A percentile compares a stretch with the other conserved stretches of the same genome.
These are phyloP conservation scores for Hypoxylon sp. DNA, from an alignment of 2,329 filamentous ascomycete genomes.

Conservation along the genomic window DNA sequence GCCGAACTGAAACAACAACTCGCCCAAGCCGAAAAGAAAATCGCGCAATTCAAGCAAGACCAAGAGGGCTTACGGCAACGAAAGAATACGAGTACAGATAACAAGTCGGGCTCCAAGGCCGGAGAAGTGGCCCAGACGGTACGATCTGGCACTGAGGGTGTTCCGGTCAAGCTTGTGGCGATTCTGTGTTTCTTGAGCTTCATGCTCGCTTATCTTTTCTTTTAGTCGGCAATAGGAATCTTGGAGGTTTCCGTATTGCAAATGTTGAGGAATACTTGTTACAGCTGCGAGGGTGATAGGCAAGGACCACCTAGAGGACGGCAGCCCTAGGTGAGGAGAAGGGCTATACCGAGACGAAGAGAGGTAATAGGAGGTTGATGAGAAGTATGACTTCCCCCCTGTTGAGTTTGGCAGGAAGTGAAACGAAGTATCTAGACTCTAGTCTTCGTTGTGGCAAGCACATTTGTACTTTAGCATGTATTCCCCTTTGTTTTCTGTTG, in stretches of 20 bases:
- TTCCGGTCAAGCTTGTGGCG: constrained; percentile 88
- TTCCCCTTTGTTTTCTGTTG: constrained; percentile 44
- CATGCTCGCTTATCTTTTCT: constrained; percentile 95
- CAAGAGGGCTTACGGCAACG: constrained; percentile 80
- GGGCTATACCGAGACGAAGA: constrained; percentile 23
- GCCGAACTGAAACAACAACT: constrained; percentile 81
- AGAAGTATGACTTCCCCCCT: constrained; percentile 7
- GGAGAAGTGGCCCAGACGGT: constrained; percentile 68
- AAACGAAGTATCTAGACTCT: constrained; percentile 34
- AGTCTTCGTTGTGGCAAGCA: constrained; percentile 36
- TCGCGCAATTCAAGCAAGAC: constrained; percentile 78
- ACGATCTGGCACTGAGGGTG: constrained; percentile 77
- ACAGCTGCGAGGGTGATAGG: constrained; percentile 12
- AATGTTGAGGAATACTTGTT: constrained; percentile 15
- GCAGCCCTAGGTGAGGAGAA: constrained; percentile 10
- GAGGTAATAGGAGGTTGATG: constrained; percentile 27
- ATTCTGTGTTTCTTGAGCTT: constrained; percentile 90
- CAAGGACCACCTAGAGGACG: constrained; percentile 13
- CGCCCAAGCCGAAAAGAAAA: constrained; percentile 79
- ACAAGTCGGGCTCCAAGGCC: constrained; percentile 59
- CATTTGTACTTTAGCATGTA: constrained; percentile 48
- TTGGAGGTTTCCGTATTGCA: constrained; percentile 26
- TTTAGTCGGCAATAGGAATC: constrained; percentile 66
- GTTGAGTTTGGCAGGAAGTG: constrained; percentile 18
- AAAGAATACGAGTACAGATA: constrained; percentile 73